These are phyloP conservation scores for Magnusiomyces tetraspermus DNA, from an alignment of 1,139 yeast species.

Conservation along the genomic window DNA sequence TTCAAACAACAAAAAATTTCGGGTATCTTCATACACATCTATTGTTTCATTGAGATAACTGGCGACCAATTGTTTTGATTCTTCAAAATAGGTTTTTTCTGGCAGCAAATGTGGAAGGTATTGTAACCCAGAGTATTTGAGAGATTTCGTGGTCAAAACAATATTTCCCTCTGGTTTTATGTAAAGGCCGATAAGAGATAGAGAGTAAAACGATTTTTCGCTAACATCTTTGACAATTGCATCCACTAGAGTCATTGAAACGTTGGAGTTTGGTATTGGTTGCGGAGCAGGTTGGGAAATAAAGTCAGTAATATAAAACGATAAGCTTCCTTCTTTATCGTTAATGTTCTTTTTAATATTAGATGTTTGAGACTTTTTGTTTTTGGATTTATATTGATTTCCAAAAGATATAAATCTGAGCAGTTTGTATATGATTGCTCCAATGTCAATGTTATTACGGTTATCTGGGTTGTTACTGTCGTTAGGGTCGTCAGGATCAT, in stretches of 20 bases:
- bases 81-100: constrained; percentile 37
- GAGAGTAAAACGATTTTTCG: constrained; percentile 17
- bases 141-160: constrained; percentile 54
- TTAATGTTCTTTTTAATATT: too few relatives aligned
- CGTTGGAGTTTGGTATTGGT: constrained; percentile 14
- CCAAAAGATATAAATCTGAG: too few relatives aligned
- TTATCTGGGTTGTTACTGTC: too few relatives aligned
- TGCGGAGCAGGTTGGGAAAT: background rate
- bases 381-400: too few relatives aligned
- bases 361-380: too few relatives aligned
- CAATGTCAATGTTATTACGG: too few relatives aligned
- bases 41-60: constrained; percentile 38
- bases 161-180: constrained; percentile 62
- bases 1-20: constrained; percentile 20
- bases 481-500: too few relatives aligned
- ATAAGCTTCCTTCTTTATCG: constrained; percentile 2
- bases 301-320: constrained; percentile 2
- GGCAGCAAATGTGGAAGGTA: constrained; percentile 45
- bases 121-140: constrained; percentile 59
- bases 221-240: constrained; percentile 18
- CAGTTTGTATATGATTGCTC: too few relatives aligned
- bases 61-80: constrained; percentile 34
- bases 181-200: constrained; percentile 58
- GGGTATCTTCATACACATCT: constrained; percentile 20
- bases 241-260: constrained; percentile 20